phyloP scores from a whole-genome alignment of 768 basidiomycete species.

The Agrocybe chaxingu region DNA sequence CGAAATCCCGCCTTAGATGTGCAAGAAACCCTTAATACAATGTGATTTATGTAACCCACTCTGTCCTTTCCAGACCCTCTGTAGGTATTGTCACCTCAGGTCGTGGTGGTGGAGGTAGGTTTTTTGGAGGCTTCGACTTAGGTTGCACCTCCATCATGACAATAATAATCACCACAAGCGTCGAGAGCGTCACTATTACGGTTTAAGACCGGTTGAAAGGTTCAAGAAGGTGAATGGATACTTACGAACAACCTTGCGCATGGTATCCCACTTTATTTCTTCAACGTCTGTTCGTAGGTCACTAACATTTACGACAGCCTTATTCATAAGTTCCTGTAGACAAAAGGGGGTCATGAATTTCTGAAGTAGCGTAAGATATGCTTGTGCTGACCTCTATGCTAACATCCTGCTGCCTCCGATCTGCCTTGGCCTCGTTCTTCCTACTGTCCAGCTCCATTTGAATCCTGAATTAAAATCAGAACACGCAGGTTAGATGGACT shows the following conservation, averaged over 20 bases:
- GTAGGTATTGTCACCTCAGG: slow-evolving; percentile 26
- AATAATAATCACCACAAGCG: slow-evolving; percentile 68
- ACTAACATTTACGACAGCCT: slow-evolving; percentile 67
- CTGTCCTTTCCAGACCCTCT: slow-evolving; percentile 30
- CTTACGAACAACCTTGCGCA: slow-evolving; percentile 78
- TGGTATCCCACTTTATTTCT: slow-evolving; percentile 86
- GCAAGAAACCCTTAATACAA: neutral
- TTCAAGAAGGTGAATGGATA: slow-evolving; percentile 10
- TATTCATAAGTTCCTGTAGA: slow-evolving; percentile 69
- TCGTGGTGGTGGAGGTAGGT: slow-evolving; percentile 21
- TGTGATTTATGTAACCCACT: slow-evolving; percentile 27
- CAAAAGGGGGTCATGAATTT: neutral
- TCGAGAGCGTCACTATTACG: slow-evolving; percentile 53
- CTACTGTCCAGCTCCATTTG: slow-evolving; percentile 96
- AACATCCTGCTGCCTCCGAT: slow-evolving; percentile 82
- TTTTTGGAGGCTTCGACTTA: slow-evolving; percentile 29
- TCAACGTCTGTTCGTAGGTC: slow-evolving; percentile 81
- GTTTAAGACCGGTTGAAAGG: neutral
- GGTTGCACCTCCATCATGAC: slow-evolving; percentile 66
- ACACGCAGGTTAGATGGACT: neutral
- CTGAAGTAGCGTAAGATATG: slow-evolving; percentile 10
- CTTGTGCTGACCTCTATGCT: slow-evolving; percentile 61
- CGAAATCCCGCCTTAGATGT: neutral
- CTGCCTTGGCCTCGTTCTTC: slow-evolving; percentile 85
- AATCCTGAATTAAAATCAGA: slow-evolving; percentile 49